A percentile compares a stretch with the other conserved stretches of the same genome.
Evolutionary conservation across 2,329 filamentous ascomycete species (phyloP).

Genomic region (Pyricularia grisea): DNA sequence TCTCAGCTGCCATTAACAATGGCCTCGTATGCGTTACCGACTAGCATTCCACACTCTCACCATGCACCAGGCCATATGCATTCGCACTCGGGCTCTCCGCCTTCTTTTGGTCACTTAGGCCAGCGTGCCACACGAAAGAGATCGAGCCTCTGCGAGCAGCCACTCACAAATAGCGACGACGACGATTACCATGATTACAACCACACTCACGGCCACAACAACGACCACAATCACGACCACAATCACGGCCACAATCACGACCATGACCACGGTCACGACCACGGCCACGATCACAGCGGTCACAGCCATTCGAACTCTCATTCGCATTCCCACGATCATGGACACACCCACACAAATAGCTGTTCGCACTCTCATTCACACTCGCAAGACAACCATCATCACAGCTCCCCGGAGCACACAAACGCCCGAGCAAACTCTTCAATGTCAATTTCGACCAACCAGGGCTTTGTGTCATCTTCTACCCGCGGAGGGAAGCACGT

Average conservation of each 20-base stretch:
- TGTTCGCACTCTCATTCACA: conserved; percentile 13
- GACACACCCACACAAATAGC: conserved; percentile 13
- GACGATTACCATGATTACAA: conserved; percentile 19
- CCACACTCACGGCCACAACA: conserved; percentile 12
- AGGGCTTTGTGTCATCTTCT: not conserved
- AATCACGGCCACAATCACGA: conserved; percentile 11
- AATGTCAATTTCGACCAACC: not conserved
- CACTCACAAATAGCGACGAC: conserved; percentile 19
- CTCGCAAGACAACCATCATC: not conserved
- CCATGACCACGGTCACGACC: conserved; percentile 2
- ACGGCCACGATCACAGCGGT: conserved; percentile 13
- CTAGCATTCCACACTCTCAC: conserved; percentile 35
- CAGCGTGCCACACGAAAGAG: conserved; percentile 16
- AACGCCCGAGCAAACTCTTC: not conserved
- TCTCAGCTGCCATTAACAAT: conserved; percentile 24
- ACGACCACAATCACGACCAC: conserved; percentile 9
- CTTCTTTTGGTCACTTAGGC: conserved; percentile 29
- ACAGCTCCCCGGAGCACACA: conserved; percentile 14
- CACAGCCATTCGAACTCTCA: conserved; percentile 14
- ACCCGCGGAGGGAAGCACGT: conserved; percentile 26
- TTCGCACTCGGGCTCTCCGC: conserved; percentile 27
- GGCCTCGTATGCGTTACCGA: conserved; percentile 44
- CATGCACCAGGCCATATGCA: conserved; percentile 23
- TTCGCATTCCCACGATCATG: no score
- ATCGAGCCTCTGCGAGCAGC: conserved; percentile 14